These are phyloP conservation scores for Sugiyamaella boreocaroliniensis DNA, from an alignment of 805 yeast species.

Conservation along the genomic window DNA sequence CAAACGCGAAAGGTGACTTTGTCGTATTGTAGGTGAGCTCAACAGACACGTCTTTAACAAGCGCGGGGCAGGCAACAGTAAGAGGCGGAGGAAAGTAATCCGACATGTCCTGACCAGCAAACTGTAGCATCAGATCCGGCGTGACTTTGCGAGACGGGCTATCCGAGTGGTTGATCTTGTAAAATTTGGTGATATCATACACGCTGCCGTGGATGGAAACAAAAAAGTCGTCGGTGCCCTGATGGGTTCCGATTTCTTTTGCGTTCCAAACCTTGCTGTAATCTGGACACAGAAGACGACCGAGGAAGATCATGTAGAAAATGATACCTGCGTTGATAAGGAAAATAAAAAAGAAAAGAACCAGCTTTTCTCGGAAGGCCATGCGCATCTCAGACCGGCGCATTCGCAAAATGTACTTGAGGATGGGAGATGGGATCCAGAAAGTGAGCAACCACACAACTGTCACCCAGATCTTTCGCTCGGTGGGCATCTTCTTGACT, in stretches of 20 bases:
- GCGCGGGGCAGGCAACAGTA: conserved; percentile 34
- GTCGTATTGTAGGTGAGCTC: conserved; percentile 29
- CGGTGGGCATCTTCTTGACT: conserved; percentile 26
- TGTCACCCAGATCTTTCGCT: conserved; percentile 33
- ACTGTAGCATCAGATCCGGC: conserved; percentile 28
- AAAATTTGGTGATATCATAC: conserved; percentile 37
- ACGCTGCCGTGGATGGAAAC: conserved; percentile 37
- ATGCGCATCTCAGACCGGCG: conserved; percentile 35
- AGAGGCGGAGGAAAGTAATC: conserved; percentile 38
- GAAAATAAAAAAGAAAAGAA: conserved; percentile 31
- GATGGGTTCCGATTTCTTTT: conserved; percentile 32
- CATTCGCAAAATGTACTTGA: conserved; percentile 34
- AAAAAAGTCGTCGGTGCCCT: conserved; percentile 32
- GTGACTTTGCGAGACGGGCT: conserved; percentile 30
- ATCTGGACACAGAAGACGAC: conserved; percentile 35
- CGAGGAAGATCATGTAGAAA: conserved; percentile 38
- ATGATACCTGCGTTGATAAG: conserved; percentile 34
- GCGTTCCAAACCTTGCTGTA: conserved; percentile 37
- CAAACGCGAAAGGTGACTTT: conserved; percentile 21
- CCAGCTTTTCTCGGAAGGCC: conserved; percentile 39
- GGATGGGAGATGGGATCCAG: conserved; percentile 36
- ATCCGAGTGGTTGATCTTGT: conserved; percentile 37
- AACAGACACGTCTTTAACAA: conserved; percentile 30
- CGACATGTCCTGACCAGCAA: conserved; percentile 36
- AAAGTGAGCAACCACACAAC: conserved; percentile 37